Evolutionary conservation across 306 rosid species (phyloP), one percentile per base, ranked within the genome.

Genomic region (Purshia tridentata): DNA sequence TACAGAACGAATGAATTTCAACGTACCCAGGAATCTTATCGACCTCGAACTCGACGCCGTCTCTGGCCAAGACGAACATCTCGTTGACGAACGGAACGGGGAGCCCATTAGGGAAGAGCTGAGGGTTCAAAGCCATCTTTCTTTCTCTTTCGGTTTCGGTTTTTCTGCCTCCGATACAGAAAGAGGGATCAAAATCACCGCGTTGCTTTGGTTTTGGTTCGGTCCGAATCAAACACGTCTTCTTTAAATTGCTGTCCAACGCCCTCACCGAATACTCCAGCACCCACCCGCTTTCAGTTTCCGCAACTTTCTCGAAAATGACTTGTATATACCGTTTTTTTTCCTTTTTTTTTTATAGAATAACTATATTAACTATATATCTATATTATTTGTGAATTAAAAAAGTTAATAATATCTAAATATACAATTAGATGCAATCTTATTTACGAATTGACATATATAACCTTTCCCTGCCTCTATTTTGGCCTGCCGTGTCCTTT

Each of bases 21-120:
- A 49, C 50, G 40, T 4, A 89, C 94, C 96, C 95, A n/a, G 99
- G 95, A 76, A 94, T 87, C 91, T 94, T 94, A 73, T 94, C 97
- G 78, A 91, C 72, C 37, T 88, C 96, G 76, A 88, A 89, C 66
- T 94, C 99, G 63, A 94, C 93, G 81, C 92, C 96, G n/a, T 91
- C 99, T 94, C 99, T 83, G 78, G 91, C 88, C 82, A 94, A 68
- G n/a, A 94, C 96, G 50, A 94, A 91, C 81, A 91, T 79, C 90
- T 91, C 97, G 90, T 61, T 85, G 63, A 90, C 75, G 72, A 94
- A 94, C 63, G 97, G 87, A 81, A 89, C 90, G 3, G 99, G 97
- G 91, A 89, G 75, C 6, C 97, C 95, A 23, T 88, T 88, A 0
- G 93, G 93, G 69, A 89, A 86, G 6, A 89, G 86, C 18, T 91